Evolutionary conservation across 1,284 basidiomycete species (phyloP), one percentile per base, ranked within the genome.

Genomic region (Ganoderma lingzhi): DNA sequence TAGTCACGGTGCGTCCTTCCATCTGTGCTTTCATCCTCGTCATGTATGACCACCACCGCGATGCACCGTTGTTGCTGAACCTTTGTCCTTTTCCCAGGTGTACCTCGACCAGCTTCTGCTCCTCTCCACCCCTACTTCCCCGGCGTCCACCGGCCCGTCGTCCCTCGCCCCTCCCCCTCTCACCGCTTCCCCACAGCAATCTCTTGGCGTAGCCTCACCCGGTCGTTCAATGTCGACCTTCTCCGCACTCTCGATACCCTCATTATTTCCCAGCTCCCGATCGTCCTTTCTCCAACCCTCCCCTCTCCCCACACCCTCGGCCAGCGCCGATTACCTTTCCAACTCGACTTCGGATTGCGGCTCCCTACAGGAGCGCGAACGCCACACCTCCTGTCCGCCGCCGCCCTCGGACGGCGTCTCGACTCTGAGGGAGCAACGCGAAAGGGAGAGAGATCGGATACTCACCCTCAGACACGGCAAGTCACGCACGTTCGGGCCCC

Each of bases 1-100:
- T 98, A 55, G 91, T 96, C 59, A 87, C 86, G 73, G 94, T 94
- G 78, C 74, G 87, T 79, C 5, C 19, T 42, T 44, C 55, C 17
- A 62, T 53, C 67, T 45, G 45, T 44, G 30, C 58, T 35, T 41
- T 66, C 58, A 44, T n/a, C 30, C 30, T 30, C 17, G 17, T 35
- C 35, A 35, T 56, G 53, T 17, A 10, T 19, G 15, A 62, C n/a
- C 15, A 62, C n/a, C 15, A 23, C 41, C 37, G 35, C 37, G 56
- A 17, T 39, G n/a, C 23, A 6, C 37, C 9, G 23, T 28, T 28
- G 59, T 41, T 61, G 59, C 59, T 61, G 59, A 61, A n/a, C 2
- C 56, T 39, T 59, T 8, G 59, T 28, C 23, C 59, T 28, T 61
- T 53, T 15, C 8, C 9, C 69, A 82, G 81, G 78, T 81, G 37